These are phyloP conservation scores for Akanthomyces uredinophilus DNA, from an alignment of 2,329 filamentous ascomycete species.

Conservation along the genomic window DNA sequence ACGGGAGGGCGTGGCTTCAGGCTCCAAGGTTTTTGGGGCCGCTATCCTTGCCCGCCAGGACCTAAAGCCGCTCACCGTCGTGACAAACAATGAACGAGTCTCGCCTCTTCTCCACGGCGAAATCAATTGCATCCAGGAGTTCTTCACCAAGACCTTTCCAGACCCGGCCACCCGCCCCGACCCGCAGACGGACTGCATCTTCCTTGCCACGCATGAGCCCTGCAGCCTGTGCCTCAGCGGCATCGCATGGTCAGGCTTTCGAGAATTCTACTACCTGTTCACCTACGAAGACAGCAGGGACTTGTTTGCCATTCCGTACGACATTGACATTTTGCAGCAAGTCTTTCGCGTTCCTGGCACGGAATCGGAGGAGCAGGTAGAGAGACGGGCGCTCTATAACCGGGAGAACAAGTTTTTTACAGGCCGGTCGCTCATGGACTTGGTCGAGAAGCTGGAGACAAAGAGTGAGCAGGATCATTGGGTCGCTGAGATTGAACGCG, in stretches of 20 bases:
- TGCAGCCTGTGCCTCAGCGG: conserved; percentile 54
- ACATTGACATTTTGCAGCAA: conserved; percentile 51
- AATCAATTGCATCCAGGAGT: conserved; percentile 56
- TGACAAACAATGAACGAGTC: conserved; percentile 51
- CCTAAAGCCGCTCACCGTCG: conserved; percentile 41
- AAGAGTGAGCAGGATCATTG: conserved; percentile 29
- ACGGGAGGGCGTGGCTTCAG: conserved; percentile 41
- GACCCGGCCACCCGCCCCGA: conserved; percentile 33
- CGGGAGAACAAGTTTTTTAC: conserved; percentile 51
- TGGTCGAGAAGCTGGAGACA: conserved; percentile 34
- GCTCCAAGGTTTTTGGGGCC: conserved; percentile 53
- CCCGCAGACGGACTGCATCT: conserved; percentile 44
- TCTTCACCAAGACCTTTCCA: conserved; percentile 39
- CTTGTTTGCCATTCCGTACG: conserved; percentile 50
- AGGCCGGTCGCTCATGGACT: conserved; percentile 36
- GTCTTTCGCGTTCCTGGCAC: conserved; percentile 46
- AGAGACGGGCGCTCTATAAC: conserved; percentile 45
- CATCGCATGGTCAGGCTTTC: conserved; percentile 54
- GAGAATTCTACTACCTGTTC: conserved; percentile 53
- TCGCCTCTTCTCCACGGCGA: conserved; percentile 55
- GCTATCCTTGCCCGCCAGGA: conserved; percentile 42
- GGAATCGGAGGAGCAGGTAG: conserved; percentile 35
- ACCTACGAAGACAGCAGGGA: conserved; percentile 55
- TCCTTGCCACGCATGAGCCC: conserved; percentile 55
- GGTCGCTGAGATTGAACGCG: conserved; percentile 37